Evolutionary conservation across 2,329 filamentous ascomycete genomes (phyloP).

Genomic region (Pseudogymnoascus sp.): DNA sequence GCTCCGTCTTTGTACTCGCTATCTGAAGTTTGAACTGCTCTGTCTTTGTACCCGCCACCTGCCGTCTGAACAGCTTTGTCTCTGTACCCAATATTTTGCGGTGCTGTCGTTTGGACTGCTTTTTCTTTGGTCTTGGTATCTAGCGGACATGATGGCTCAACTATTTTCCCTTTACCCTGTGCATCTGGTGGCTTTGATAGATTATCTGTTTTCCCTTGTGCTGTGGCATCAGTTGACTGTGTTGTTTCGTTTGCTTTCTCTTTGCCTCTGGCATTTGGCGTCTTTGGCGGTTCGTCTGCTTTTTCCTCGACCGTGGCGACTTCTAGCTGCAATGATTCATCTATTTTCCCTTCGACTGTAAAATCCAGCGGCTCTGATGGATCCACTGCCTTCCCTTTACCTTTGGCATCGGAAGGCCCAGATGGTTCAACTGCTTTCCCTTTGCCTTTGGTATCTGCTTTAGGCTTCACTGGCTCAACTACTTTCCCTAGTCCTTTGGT

Average conservation of each 20-base stretch:
- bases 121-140: neutral
- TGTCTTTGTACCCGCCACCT: neutral
- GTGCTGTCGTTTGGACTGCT: neutral
- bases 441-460: neutral
- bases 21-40: neutral
- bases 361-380: neutral
- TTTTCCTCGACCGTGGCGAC: neutral
- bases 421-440: neutral
- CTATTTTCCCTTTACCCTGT: neutral
- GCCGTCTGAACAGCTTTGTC: neutral
- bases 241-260: neutral
- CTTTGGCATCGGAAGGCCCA: neutral
- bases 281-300: neutral
- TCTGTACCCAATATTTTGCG: no score
- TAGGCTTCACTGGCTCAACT: neutral
- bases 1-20: neutral
- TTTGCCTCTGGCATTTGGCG: neutral
- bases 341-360: neutral
- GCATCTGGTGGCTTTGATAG: neutral
- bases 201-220: neutral
- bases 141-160: neutral
- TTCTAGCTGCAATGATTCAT: neutral
- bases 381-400: neutral
- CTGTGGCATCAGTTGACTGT: neutral
- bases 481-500: neutral